These are phyloP conservation scores for Apophysomyces trapeziformis DNA, from an alignment of 371 early-diverging fungal species.

Conservation along the genomic window DNA sequence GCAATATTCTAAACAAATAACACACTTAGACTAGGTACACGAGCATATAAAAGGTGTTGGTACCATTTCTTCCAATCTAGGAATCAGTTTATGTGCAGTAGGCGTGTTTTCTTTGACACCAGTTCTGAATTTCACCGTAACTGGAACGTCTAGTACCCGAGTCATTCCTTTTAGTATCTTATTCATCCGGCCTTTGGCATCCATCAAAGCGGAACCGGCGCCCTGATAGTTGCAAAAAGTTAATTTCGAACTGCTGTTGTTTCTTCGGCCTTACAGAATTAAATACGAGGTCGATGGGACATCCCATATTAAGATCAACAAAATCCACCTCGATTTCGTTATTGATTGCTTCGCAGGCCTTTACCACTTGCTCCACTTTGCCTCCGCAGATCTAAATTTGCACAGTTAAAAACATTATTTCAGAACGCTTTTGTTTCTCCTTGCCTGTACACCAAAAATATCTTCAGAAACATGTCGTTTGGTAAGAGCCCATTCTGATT, in stretches of 20 bases:
- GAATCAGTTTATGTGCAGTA: constrained; percentile 78
- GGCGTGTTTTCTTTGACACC: constrained; percentile 71
- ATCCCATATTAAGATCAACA: constrained; percentile 95
- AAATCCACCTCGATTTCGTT: constrained; percentile 82
- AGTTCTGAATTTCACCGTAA: constrained; percentile 93
- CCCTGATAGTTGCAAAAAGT: constrained; percentile 54
- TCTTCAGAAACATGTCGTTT: constrained; percentile 89
- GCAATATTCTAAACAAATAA: constrained; percentile 38
- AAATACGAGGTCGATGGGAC: constrained; percentile 91
- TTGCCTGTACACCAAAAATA: constrained; percentile 90
- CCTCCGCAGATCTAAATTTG: constrained; percentile 62
- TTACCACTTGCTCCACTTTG: constrained; percentile 66
- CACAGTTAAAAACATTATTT: neutral
- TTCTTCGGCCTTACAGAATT: constrained; percentile 48
- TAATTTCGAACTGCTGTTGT: neutral
- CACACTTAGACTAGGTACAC: neutral
- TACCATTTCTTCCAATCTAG: constrained; percentile 69
- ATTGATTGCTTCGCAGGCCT: constrained; percentile 75
- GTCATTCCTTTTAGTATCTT: constrained; percentile 83
- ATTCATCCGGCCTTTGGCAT: constrained; percentile 65
- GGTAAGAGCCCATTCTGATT: constrained; percentile 87
- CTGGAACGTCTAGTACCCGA: constrained; percentile 71
- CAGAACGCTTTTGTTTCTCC: constrained; percentile 11
- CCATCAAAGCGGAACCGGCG: constrained; percentile 84
- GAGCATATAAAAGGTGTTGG: neutral